Base-by-base conservation (phyloP, 495 filamentous ascomycete species). In the Emericellopsis terricola region DNA sequence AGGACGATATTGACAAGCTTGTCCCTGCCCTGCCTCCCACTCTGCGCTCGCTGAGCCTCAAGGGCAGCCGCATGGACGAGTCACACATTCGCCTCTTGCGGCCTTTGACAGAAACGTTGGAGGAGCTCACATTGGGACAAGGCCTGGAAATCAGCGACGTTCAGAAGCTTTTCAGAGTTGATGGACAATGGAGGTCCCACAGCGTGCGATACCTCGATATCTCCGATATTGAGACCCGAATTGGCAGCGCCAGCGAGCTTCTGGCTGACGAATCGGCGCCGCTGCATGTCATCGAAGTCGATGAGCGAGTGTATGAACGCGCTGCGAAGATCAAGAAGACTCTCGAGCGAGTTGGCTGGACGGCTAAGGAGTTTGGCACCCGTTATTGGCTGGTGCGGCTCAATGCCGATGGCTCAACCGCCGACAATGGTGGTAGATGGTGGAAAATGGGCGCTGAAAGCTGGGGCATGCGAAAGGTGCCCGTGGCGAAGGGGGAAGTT, bases 391-490 rank as follows among this genome's bases (percentile, higher is more conserved):
- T 87, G 60, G 82, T 89, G 59, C 43, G 78, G 23, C 54, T 69
- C 24, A 48, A 48, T 29, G 30, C 31, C 11, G 46, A 55, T 19
- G 50, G 37, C 2, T 33, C 46, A 6, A 41, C 54, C 19, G 39
- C 51, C 8, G 60, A 60, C 20, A 54, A 57, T 14, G 77, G 76
- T 4, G 53, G 64, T 20, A 63, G 78, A 18, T 46, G 49, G 35
- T 92, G 83, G 83, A 92, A 92, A 60, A 81, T 84, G 80, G 83
- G 83, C 9, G 81, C 81, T n/a, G 68, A 69, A 38, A 77, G 70
- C 57, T 89, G 83, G 82, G 83, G 83, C 11, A 84, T 82, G 71
- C 68, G 78, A 28, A 92, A 92, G 64, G 64, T 84, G 19, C 81
- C 82, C 8, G 74, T 89, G 34, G 79, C 78, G 9, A 53, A 63